These are phyloP conservation scores for Purshia tridentata DNA, from an alignment of 306 rosid species.

Conservation along the genomic window DNA sequence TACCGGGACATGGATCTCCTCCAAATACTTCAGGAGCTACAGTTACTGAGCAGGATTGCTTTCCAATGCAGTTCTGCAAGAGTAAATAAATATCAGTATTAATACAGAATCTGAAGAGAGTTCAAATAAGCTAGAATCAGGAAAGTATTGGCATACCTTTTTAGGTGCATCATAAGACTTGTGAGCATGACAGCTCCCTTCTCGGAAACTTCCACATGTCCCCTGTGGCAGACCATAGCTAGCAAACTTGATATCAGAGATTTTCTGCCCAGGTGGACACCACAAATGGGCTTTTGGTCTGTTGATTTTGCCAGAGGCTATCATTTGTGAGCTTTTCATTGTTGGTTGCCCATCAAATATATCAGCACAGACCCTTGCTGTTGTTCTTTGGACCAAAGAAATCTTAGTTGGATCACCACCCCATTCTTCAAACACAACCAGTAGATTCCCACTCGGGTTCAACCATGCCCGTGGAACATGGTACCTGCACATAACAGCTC, in stretches of 20 bases:
- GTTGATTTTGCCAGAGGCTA: slow-evolving; percentile 35
- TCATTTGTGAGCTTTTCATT: slow-evolving; percentile 29
- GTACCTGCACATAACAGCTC: slow-evolving; percentile 62
- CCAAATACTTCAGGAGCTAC: slow-evolving; percentile 55
- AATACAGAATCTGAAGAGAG: background rate
- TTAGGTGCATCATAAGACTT: slow-evolving; percentile 53
- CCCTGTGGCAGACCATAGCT: slow-evolving; percentile 67
- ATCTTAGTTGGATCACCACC: slow-evolving; percentile 81
- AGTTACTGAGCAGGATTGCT: slow-evolving; percentile 50
- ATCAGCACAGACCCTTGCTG: slow-evolving; percentile 57
- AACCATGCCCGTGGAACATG: slow-evolving; percentile 92
- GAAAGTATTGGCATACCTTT: slow-evolving; percentile 38
- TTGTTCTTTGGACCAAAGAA: slow-evolving; percentile 61
- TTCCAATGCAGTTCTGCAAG: slow-evolving; percentile 58
- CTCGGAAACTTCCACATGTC: slow-evolving; percentile 49
- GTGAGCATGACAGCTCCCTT: slow-evolving; percentile 62
- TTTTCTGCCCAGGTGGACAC: slow-evolving; percentile 57
- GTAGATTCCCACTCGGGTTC: slow-evolving; percentile 54
- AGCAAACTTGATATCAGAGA: slow-evolving; percentile 58
- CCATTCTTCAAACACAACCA: slow-evolving; percentile 90
- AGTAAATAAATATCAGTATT: background rate
- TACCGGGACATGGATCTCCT: slow-evolving; percentile 65
- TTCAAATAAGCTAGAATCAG: background rate
- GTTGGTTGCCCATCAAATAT: slow-evolving; percentile 60
- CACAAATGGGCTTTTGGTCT: slow-evolving; percentile 55